Evolutionary conservation across 805 yeast species (phyloP), one percentile per base, ranked within the genome.

Genomic region (Clavispora vitiphila): DNA sequence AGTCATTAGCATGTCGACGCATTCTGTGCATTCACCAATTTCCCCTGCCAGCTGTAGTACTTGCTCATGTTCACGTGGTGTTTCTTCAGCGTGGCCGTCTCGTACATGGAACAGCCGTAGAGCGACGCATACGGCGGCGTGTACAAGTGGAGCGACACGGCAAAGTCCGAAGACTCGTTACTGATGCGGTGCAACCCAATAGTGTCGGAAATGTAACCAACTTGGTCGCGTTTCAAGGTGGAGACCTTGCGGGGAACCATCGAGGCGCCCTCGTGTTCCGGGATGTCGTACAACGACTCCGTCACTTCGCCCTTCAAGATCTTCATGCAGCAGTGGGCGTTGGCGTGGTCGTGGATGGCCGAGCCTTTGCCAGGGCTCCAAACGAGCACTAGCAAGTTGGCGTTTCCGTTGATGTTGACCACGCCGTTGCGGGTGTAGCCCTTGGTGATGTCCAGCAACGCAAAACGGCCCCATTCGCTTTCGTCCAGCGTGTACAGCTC

Each of bases 261-360:
- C 29, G 51, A 47, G 21, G 48, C 39, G 16, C 59, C 61, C 39
- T 60, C 65, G 2, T 54, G 51, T 6, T 47, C 48, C 2, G 85
- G 85, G 43, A 69, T 58, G 26, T 72, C 76, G 51, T 77, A 82
- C 16, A 80, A 62, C 8, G 75, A 70, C 60, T 83, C 91, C 10
- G 63, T 62, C 37, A 83, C 65, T 23, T 62, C 58, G 7, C 90
- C 90, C 50, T 74, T 67, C 46, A 83, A 65, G 35, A 83, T 67
- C 59, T 83, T 83, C 80, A 83, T 82, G 46, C 82, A 72, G 61
- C 91, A 83, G 61, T 83, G 88, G 10, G 89, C 87, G 41, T 76
- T 71, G 16, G 88, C 86, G 52, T 83, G 91, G 59, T 82, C 87
- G 57, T 83, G 91, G 46, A 83, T 78, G 38, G 77, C 72, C 18